Conservation (phyloP, 371 early-diverging fungal genomes). For the Actinomortierella wolfii region DNA sequence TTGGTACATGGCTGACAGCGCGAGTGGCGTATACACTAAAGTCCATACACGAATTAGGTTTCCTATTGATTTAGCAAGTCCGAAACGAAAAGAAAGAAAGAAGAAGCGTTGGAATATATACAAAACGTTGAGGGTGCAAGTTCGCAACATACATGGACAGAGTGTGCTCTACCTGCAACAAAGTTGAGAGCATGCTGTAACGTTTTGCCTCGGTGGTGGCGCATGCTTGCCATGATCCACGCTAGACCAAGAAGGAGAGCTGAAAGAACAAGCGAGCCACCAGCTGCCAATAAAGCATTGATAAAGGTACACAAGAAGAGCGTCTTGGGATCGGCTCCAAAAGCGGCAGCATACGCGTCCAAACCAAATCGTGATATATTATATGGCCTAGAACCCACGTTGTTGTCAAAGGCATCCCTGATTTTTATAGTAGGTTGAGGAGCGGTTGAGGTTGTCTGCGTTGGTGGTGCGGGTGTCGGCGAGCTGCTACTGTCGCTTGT, state of each 20-base stretch:
- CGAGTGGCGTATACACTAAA: conserved; percentile 34
- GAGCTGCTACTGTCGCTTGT: too few species aligned
- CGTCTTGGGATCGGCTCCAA: conserved; percentile 48
- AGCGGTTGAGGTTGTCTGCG: background rate
- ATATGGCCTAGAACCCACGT: conserved; percentile 7
- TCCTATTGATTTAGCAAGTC: conserved; percentile 13
- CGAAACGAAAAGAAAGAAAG: background rate
- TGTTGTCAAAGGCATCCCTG: conserved; percentile 23
- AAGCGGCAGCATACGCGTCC: conserved; percentile 49
- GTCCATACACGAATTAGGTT: conserved; percentile 39
- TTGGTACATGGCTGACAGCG: conserved; percentile 45
- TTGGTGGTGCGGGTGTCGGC: background rate
- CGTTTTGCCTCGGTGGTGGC: conserved; percentile 34
- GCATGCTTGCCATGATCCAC: conserved; percentile 22
- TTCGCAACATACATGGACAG: background rate
- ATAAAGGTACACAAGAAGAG: conserved; percentile 49
- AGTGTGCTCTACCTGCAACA: conserved; percentile 23
- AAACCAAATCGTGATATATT: conserved; percentile 49
- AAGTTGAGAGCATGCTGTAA: conserved; percentile 35
- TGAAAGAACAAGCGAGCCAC: conserved; percentile 39
- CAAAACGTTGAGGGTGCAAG: background rate
- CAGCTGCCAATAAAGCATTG: conserved; percentile 30
- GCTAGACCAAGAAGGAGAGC: conserved; percentile 28
- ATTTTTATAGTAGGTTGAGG: too few species aligned
- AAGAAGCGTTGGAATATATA: background rate